Conservation (phyloP, 139 green algal species). For the Chlorella vulgaris region DNA sequence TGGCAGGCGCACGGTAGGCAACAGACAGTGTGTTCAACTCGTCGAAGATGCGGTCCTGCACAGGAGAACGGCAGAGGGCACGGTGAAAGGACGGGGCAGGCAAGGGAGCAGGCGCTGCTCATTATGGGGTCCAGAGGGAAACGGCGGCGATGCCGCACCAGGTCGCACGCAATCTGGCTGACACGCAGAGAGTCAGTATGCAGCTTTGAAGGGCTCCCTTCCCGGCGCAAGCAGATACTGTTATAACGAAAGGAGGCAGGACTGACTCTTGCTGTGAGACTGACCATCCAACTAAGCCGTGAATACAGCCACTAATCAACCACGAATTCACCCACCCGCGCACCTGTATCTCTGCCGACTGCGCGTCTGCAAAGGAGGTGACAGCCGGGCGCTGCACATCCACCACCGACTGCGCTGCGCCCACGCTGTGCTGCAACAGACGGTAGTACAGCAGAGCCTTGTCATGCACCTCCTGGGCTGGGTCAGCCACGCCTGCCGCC, state of each 20-base stretch:
- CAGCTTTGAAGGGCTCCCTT: too few relatives aligned
- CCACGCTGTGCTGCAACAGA: conserved; percentile 72
- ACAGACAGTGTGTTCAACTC: conserved; percentile 95
- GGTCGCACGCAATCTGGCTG: too few relatives aligned
- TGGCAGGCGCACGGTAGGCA: conserved; percentile 69
- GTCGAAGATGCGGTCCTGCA: conserved; percentile 85
- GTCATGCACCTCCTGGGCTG: conserved; percentile 87
- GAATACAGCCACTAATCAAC: neutral
- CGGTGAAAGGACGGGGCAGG: neutral
- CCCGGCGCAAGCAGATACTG: too few relatives aligned
- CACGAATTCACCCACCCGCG: neutral
- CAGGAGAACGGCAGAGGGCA: neutral
- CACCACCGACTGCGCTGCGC: conserved; percentile 60
- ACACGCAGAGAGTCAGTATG: too few relatives aligned
- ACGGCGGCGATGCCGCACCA: too few relatives aligned
- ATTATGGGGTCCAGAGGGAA: too few relatives aligned
- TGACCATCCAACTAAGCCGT: too few relatives aligned
- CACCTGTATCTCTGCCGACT: conserved; percentile 62
- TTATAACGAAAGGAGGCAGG: neutral
- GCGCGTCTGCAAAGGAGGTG: conserved; percentile 60
- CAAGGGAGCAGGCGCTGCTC: too few relatives aligned
- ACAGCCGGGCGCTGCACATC: conserved; percentile 27
- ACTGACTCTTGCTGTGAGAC: neutral
- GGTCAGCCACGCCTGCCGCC: conserved; percentile 65
- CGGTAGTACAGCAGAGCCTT: conserved; percentile 91